Percentiles rank a stretch among this genome's conserved stretches.
phyloP scores from a whole-genome alignment of 495 filamentous ascomycete genomes.

The Penicillium subrubescens region DNA sequence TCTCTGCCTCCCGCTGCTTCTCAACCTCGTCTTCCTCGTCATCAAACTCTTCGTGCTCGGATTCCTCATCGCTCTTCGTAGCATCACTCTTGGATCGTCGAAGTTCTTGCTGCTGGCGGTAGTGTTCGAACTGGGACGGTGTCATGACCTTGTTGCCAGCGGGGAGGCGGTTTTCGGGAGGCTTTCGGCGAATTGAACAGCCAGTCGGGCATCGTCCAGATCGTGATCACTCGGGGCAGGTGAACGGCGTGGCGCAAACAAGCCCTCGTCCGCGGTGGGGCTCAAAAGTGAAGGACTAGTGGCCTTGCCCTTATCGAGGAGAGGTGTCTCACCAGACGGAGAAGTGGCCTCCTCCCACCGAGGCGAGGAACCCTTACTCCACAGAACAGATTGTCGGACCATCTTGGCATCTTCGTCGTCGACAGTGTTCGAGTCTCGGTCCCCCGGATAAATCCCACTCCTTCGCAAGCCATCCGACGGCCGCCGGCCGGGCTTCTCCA shows the following conservation, averaged over 20 bases:
- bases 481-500: slow-evolving; percentile 31
- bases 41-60: slow-evolving; percentile 62
- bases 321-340: slow-evolving; percentile 46
- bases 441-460: slow-evolving; percentile 46
- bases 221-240: slow-evolving; percentile 38
- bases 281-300: slow-evolving; percentile 15
- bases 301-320: slow-evolving; percentile 45
- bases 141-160: slow-evolving; percentile 77
- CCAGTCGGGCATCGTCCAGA: slow-evolving; percentile 57
- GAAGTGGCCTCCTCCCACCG: slow-evolving; percentile 27
- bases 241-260: slow-evolving; percentile 28
- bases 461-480: slow-evolving; percentile 50
- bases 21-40: slow-evolving; percentile 88
- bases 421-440: slow-evolving; percentile 45
- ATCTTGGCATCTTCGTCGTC: slow-evolving; percentile 72
- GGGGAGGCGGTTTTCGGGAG: slow-evolving; percentile 41
- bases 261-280: slow-evolving; percentile 16
- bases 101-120: slow-evolving; percentile 76
- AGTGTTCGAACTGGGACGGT: slow-evolving; percentile 81
- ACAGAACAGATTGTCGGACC: slow-evolving; percentile 60
- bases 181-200: slow-evolving; percentile 48
- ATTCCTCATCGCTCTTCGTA: slow-evolving; percentile 50
- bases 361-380: slow-evolving; percentile 38
- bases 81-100: slow-evolving; percentile 53
- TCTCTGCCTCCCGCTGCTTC: slow-evolving; percentile 68